Conservation (phyloP, 2,329 filamentous ascomycete genomes). For the Ceratocystis huliohia region DNA sequence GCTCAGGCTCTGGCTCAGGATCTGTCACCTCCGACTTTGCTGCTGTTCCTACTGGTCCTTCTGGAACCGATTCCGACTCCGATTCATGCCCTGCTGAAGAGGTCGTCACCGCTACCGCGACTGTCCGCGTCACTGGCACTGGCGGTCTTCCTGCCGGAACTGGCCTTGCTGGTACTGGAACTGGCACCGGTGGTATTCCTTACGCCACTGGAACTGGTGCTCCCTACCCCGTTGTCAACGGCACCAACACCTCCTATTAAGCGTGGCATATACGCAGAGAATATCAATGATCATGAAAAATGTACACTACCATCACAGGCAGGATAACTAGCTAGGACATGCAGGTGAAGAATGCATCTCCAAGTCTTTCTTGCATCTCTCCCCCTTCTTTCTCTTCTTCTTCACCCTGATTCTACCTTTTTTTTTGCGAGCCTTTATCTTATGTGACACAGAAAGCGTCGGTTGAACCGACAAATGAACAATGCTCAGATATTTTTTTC, state of each 20-base stretch:
- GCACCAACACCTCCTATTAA: slow-evolving; percentile 27
- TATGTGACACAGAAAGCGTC: neutral
- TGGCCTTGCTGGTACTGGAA: slow-evolving; percentile 22
- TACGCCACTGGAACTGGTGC: slow-evolving; percentile 21
- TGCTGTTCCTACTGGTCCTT: slow-evolving; percentile 16
- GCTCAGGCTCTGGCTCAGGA: slow-evolving; percentile 34
- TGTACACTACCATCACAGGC: neutral
- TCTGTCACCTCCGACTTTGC: slow-evolving; percentile 13
- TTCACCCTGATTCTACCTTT: neutral
- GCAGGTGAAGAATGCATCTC: slow-evolving; percentile 6
- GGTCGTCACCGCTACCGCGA: slow-evolving; percentile 22
- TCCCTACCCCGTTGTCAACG: slow-evolving; percentile 32
- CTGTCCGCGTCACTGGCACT: slow-evolving; percentile 28
- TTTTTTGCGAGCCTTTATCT: slow-evolving; percentile 7
- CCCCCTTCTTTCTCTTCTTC: neutral
- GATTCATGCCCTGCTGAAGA: slow-evolving; percentile 15
- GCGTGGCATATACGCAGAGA: neutral
- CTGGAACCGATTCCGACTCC: slow-evolving; percentile 13
- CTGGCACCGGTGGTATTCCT: slow-evolving; percentile 26
- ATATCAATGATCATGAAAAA: neutral
- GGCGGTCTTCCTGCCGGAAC: slow-evolving; percentile 15
- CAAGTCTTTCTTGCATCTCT: neutral
- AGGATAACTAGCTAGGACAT: neutral
- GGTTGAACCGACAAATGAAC: neutral
- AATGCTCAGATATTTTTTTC: neutral